Evolutionary conservation across 1,139 yeast species (phyloP), one percentile per base, ranked within the genome.

Genomic region (Torulaspora pretoriensis): DNA sequence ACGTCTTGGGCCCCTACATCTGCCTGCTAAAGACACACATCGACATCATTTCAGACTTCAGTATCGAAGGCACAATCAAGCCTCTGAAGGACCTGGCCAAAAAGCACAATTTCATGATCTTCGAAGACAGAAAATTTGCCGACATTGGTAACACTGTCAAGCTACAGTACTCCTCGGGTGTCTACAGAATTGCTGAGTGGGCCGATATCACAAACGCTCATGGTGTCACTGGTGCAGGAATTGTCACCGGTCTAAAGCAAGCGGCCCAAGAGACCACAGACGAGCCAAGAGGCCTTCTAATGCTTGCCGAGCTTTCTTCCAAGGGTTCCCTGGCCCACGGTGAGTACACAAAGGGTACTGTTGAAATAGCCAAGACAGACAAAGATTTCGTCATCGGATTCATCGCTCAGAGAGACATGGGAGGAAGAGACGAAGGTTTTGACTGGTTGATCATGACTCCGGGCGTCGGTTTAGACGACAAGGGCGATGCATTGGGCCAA

Each of bases 101-200:
- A 55, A 85, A 86, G 62, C 92, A 89, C 68, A 77, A 83, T 51
- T 90, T 90, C 57, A 69, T 92, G 74, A 83, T 90, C 53, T 90
- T 90, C 62, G 98, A 90, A 68, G 98, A 90, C 68, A 78, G 99
- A 54, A 94, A 94, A 70, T 94, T 94, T 68, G 98, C 98, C 24
- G 99, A 94, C 67, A 94, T 94, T 59, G 99, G 99, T n/a, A 88
- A 89, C 60, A 94, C 98, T 1, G 98, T 92, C 42, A 90, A 90
- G 68, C 77, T 87, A 34, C 99, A 94, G 68, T 94, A 92, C 68
- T 72, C 83, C 33, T 87, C 95, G 35, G 99, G 99, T 38, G 83
- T 88, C 3, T 89, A 80, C 71, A 80, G 78, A 62, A 92, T 92
- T 51, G 94, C 95, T 8, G 71, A 80, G 58, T 94, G 98, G 98